phyloP scores from a whole-genome alignment of 148 eudicot species.

The Persicaria maculosa region DNA sequence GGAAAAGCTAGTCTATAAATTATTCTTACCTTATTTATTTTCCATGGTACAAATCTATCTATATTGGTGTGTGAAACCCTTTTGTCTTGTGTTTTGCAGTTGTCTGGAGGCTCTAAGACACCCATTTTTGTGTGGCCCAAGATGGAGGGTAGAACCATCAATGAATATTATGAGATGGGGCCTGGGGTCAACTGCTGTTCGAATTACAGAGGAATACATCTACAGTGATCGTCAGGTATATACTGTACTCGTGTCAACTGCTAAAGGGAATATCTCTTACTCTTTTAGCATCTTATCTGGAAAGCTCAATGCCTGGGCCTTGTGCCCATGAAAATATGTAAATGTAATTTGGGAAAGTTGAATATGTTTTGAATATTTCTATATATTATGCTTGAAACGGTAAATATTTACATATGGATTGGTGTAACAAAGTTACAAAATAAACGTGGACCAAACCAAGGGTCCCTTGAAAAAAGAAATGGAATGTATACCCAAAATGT shows the following conservation, averaged over 20 bases:
- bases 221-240: conserved; percentile 75
- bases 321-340: background rate
- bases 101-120: conserved; percentile 90
- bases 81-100: conserved; percentile 32
- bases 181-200: conserved; percentile 89
- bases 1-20: background rate
- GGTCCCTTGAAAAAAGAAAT: too few relatives aligned
- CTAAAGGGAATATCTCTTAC: background rate
- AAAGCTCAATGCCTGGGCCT: background rate
- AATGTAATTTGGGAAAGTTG: background rate
- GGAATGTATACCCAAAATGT: too few relatives aligned
- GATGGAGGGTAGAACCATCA: conserved; percentile 83
- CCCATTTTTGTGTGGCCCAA: conserved; percentile 94
- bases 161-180: conserved; percentile 94
- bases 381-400: background rate
- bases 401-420: too few relatives aligned
- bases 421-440: too few relatives aligned
- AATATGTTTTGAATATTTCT: background rate
- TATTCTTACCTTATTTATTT: background rate
- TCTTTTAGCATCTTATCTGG: background rate
- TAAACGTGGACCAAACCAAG: too few relatives aligned
- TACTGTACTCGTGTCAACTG: background rate
- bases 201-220: conserved; percentile 92
- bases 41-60: background rate
- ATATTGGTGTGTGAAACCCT: background rate